A percentile compares a stretch with the other conserved stretches of the same genome.
Evolutionary conservation across 306 rosid species (phyloP).

Genomic region (Gastrolobium bilobum): DNA sequence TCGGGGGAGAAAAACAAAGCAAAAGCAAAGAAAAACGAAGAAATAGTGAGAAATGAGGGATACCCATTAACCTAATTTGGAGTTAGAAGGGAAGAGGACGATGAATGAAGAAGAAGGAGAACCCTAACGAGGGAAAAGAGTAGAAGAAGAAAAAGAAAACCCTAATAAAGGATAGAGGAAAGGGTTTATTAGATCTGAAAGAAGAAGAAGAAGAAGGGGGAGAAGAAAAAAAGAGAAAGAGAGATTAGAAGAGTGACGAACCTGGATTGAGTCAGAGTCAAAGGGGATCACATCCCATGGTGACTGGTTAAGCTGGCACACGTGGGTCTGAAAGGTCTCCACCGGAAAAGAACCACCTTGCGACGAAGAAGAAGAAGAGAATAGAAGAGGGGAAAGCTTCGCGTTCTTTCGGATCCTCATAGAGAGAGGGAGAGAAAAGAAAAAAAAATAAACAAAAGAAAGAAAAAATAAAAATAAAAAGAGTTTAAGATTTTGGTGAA

Average conservation of each 20-base stretch:
- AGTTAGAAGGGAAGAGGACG: slow-evolving; percentile 22
- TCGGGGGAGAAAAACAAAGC: not conserved
- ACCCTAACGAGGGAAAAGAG: slow-evolving; percentile 55
- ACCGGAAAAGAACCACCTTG: slow-evolving; percentile 52
- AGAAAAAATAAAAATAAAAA: not conserved
- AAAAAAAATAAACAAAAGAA: not conserved
- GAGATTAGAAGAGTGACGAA: slow-evolving; percentile 46
- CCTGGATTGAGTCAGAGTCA: slow-evolving; percentile 61
- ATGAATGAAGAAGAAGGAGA: not conserved
- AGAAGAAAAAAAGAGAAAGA: not conserved
- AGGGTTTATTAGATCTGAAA: slow-evolving; percentile 60
- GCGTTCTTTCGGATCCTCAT: slow-evolving; percentile 95
- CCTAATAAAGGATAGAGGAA: slow-evolving; percentile 44
- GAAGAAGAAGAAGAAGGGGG: not conserved
- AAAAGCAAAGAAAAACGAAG: too few species aligned
- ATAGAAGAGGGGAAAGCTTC: slow-evolving; percentile 66
- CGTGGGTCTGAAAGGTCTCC: slow-evolving; percentile 59
- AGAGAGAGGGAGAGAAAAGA: not conserved
- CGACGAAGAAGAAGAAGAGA: slow-evolving; percentile 42
- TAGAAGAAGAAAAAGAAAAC: slow-evolving; percentile 46
- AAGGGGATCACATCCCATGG: slow-evolving; percentile 90
- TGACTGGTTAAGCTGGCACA: slow-evolving; percentile 86
- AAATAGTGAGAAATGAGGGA: slow-evolving; percentile 49
- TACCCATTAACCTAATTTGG: slow-evolving; percentile 61
- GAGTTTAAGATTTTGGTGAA: not conserved